These are phyloP conservation scores for Penicillium sp. DNA, from an alignment of 2,329 filamentous ascomycete genomes.

Conservation along the genomic window DNA sequence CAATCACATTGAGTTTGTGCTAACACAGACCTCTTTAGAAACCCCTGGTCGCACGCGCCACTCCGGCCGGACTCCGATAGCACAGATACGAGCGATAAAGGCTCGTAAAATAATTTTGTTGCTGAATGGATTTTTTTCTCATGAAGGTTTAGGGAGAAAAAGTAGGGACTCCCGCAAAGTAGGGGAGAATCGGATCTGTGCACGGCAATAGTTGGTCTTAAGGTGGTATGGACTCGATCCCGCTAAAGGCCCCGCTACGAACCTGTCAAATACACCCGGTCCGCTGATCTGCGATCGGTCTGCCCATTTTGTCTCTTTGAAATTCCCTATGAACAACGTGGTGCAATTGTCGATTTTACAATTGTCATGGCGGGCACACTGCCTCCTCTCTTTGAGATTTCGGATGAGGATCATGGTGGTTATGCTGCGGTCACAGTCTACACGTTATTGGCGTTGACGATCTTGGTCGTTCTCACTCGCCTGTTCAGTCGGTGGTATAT, in stretches of 20 bases:
- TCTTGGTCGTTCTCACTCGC: conserved; percentile 17
- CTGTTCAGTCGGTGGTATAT: conserved; percentile 23
- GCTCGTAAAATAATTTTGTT: not conserved
- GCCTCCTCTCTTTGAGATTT: conserved; percentile 22
- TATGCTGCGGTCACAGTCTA: conserved; percentile 23
- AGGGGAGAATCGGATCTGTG: not conserved
- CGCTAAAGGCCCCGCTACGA: not conserved
- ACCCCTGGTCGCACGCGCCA: not conserved
- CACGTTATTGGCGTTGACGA: conserved; percentile 18
- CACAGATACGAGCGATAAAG: not conserved
- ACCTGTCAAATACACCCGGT: conserved; percentile 2
- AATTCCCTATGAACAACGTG: not conserved
- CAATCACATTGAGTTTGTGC: not conserved
- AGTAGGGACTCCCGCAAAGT: not conserved
- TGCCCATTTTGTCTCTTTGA: not conserved
- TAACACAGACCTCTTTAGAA: not conserved
- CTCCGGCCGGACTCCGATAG: not conserved
- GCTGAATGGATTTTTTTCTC: not conserved
- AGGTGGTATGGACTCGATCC: not conserved
- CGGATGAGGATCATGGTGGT: conserved; percentile 23
- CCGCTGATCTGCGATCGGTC: conserved; percentile 10
- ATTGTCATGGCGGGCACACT: conserved; percentile 18
- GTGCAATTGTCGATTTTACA: not conserved
- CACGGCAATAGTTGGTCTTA: not conserved
- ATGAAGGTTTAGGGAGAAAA: not conserved